phyloP scores from a whole-genome alignment of 2,329 filamentous ascomycete species.

The Colletotrichum tanaceti region DNA sequence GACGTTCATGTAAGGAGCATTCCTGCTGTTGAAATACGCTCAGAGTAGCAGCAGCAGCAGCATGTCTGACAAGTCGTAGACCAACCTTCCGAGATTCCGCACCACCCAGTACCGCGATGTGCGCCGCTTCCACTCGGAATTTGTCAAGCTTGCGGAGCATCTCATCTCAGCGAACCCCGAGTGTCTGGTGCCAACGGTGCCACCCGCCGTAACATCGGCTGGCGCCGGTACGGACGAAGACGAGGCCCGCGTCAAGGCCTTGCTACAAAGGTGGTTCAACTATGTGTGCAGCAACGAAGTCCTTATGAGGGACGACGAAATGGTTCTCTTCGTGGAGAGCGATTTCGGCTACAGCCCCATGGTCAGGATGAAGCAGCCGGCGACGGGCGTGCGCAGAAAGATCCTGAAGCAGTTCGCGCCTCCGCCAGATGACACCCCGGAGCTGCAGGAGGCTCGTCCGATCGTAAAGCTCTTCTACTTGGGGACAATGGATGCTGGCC shows the following conservation, averaged over 20 bases:
- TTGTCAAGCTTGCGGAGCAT: conserved; percentile 95
- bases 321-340: conserved; percentile 98
- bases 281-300: conserved; percentile 92
- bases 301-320: conserved; percentile 94
- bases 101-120: conserved; percentile 99
- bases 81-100: conserved; percentile 96
- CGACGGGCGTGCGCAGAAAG: conserved; percentile 93
- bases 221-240: conserved; percentile 97
- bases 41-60: neutral
- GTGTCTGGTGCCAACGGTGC: conserved; percentile 91
- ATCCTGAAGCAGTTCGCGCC: conserved; percentile 98
- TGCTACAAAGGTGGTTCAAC: conserved; percentile 95
- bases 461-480: conserved; percentile 96
- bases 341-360: conserved; percentile 98
- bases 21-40: neutral
- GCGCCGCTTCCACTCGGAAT: conserved; percentile 93
- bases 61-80: conserved; percentile 65
- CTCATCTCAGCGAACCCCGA: conserved; percentile 98
- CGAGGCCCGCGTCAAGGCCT: conserved; percentile 85
- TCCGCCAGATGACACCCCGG: conserved; percentile 95
- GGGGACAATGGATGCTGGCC: conserved; percentile 94
- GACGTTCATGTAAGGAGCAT: conserved; percentile 85
- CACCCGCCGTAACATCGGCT: conserved; percentile 92
- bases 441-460: conserved; percentile 89
- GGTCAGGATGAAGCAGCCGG: conserved; percentile 94